phyloP scores from a whole-genome alignment of 768 basidiomycete genomes.

The Macrolepiota albuminosa region DNA sequence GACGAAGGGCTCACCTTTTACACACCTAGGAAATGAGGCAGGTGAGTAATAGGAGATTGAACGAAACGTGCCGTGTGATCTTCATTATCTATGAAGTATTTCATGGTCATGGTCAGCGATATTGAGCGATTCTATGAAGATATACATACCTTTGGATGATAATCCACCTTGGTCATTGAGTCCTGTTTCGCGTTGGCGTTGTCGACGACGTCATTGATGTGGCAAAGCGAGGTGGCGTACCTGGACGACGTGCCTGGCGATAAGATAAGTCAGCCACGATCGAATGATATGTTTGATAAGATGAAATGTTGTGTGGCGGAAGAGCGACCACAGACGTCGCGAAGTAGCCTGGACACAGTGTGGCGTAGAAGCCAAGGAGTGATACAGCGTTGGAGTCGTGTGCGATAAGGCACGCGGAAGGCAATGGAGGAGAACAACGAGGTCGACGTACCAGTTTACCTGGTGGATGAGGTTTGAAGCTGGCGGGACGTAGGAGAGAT shows the following conservation, averaged over 20 bases:
- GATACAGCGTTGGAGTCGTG: background rate
- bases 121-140: fast-evolving
- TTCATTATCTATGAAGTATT: background rate
- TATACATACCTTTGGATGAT: background rate
- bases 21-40: background rate
- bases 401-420: background rate
- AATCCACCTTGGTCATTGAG: background rate
- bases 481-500: background rate
- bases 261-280: background rate
- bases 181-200: background rate
- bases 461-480: background rate
- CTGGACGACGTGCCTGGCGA: background rate
- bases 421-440: background rate
- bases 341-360: background rate
- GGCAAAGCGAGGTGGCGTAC: background rate
- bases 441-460: background rate
- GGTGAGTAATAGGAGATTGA: background rate
- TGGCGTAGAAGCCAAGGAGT: background rate
- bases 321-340: background rate
- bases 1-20: background rate
- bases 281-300: background rate
- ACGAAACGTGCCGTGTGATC: background rate
- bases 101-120: background rate
- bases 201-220: background rate
- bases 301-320: background rate